Conservation (phyloP, 164 flowering plant species). For the Chimonanthus praecox region DNA sequence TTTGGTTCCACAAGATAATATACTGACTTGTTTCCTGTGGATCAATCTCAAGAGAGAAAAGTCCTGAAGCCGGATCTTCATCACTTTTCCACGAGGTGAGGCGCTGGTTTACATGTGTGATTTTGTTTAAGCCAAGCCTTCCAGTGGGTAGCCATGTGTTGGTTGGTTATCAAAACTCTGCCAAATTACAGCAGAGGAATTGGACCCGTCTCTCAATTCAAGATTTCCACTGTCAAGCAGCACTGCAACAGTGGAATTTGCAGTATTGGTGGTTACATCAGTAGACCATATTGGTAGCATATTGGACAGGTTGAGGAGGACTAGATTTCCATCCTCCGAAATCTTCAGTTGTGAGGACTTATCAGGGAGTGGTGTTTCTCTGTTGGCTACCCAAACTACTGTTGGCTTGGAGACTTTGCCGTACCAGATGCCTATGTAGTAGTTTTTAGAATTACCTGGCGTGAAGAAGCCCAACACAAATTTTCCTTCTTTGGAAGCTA, state of each 20-base stretch:
- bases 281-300: constrained; percentile 11
- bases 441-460: constrained; percentile 10
- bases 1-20: constrained; percentile 11
- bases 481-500: constrained; percentile 8
- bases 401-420: constrained; percentile 8
- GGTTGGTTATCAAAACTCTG: constrained; percentile 19
- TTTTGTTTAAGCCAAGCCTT: constrained; percentile 9
- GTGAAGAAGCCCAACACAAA: constrained; percentile 16
- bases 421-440: constrained; percentile 22
- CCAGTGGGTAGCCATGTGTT: constrained; percentile 17
- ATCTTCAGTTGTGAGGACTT: constrained; percentile 7
- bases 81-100: constrained; percentile 14
- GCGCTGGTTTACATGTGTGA: constrained; percentile 2
- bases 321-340: constrained; percentile 17
- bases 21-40: no score
- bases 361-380: constrained; percentile 15
- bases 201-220: constrained; percentile 16
- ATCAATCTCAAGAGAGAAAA: constrained; percentile 7
- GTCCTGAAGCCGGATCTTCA: constrained; percentile 18
- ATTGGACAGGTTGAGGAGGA: constrained; percentile 2
- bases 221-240: constrained; percentile 26
- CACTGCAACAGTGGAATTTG: constrained; percentile 6
- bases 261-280: background rate
- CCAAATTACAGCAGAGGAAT: constrained; percentile 10
- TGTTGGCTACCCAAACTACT: constrained; percentile 20